Base-by-base conservation (phyloP, 768 basidiomycete species). In the Podaxis sp. region DNA sequence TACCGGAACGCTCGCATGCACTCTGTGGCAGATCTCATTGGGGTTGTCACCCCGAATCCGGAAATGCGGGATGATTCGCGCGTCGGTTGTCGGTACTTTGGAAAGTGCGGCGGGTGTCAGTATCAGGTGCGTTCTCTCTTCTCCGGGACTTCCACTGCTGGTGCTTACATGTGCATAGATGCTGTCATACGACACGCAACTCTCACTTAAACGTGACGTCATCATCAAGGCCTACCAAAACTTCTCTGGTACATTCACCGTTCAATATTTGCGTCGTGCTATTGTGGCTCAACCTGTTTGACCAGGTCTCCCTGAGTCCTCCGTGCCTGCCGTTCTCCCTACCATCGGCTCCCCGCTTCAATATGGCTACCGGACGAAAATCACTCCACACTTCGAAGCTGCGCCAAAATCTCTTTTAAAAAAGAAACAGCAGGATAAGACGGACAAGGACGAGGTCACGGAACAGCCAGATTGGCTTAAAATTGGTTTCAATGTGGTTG, bases 321-420 rank as follows among this genome's bases (percentile, higher is more conserved):
- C 78, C 0, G 76, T 96, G 1, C 95, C 96, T 7, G 57, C 73
- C 0, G 86, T 95, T 20, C 81, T 82, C 41, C 75, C 87, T 0
- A 97, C 95, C 0, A 87, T 95, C 6, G 84, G 86, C n/a, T 95
- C 93, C 0, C 97, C 96, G 0, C 79, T 92, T 54, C 87, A 96
- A 58, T 98, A 96, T 72, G 85, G 82, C 56, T 99, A 99, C 73
- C 87, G 96, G 36, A 99, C 97, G 1, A 99, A 99, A 77, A 88
- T 99, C 58, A 98, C 97, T 0, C 97, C 97, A 0, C 97, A 99
- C 72, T 99, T 99, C 65, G 92, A 95, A 24, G 83, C 87, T 0
- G 88, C 94, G 0, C 83, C 85, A 1, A 86, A 80, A 65, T 71
- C 67, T 15, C 69, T 69, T 0, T 63, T 68, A 8, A 66, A 70